Percentiles rank a stretch among this genome's conserved stretches.
phyloP scores from a whole-genome alignment of 2,329 filamentous ascomycete species.

The Trichoderma oligosporum region DNA sequence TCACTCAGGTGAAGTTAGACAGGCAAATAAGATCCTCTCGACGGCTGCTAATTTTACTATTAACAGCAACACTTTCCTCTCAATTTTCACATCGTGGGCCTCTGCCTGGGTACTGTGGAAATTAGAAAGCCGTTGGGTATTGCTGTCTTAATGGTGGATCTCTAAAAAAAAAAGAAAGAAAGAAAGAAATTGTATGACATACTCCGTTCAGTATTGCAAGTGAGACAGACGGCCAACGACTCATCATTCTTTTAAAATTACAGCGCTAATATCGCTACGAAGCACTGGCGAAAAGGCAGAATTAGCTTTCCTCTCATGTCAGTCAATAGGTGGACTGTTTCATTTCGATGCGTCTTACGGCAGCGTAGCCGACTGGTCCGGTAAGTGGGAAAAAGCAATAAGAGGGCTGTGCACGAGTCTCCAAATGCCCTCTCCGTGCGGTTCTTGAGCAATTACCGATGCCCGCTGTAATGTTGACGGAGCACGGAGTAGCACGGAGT shows the following conservation, averaged over 20 bases:
- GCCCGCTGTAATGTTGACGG: neutral
- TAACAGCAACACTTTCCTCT: slow-evolving; percentile 5
- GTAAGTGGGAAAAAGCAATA: neutral
- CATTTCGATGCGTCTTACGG: slow-evolving; percentile 14
- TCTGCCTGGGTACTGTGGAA: slow-evolving; percentile 3
- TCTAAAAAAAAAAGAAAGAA: too few relatives aligned
- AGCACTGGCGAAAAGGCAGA: neutral
- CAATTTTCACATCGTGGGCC: neutral
- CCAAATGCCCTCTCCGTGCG: neutral
- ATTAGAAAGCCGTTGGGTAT: neutral
- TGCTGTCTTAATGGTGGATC: slow-evolving; percentile 5
- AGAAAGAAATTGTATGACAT: too few relatives aligned
- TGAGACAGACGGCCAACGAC: slow-evolving; percentile 1
- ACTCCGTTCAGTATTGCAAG: neutral
- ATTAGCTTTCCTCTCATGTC: neutral
- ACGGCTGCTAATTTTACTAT: neutral
- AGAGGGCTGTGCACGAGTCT: slow-evolving; percentile 11
- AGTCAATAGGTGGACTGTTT: slow-evolving; percentile 3
- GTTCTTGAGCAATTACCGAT: slow-evolving; percentile 9
- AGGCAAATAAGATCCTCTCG: neutral
- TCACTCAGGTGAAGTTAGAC: neutral
- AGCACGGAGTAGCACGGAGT: too few relatives aligned
- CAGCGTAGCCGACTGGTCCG: slow-evolving; percentile 17
- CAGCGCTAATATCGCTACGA: slow-evolving; percentile 6
- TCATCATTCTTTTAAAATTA: slow-evolving; percentile 6